Evolutionary conservation across 1,284 basidiomycete species (phyloP).

Genomic region (Ganoderma sp.): DNA sequence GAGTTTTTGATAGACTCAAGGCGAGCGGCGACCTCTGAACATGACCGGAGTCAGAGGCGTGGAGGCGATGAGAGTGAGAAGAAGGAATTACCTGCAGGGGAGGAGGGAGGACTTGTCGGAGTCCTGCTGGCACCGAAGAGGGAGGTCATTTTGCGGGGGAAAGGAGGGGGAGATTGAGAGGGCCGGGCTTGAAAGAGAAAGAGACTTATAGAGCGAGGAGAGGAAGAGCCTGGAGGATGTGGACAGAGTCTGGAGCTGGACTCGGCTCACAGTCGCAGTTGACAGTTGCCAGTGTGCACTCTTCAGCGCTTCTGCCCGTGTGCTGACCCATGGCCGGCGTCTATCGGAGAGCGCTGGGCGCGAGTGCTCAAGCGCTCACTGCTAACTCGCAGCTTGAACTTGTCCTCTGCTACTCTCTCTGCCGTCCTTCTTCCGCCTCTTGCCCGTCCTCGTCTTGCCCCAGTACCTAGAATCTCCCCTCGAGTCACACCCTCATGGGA

Average conservation of each 20-base stretch:
- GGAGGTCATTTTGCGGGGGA: conserved; percentile 22
- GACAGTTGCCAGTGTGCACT: no score
- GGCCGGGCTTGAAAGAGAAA: neutral
- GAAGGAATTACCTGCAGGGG: conserved; percentile 43
- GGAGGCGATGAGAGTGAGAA: neutral
- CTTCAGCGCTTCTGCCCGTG: no score
- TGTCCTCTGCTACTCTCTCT: no score
- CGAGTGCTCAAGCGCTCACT: no score
- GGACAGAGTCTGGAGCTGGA: no score
- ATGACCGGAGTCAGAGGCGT: neutral
- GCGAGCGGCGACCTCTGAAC: conserved; percentile 58
- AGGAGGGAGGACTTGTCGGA: conserved; percentile 33
- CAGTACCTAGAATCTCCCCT: neutral
- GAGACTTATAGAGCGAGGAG: neutral
- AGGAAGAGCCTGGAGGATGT: no score
- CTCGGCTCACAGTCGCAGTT: no score
- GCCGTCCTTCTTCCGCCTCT: no score
- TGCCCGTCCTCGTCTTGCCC: no score
- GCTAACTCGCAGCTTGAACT: no score
- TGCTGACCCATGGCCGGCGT: no score
- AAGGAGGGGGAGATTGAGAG: neutral
- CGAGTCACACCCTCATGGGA: conserved; percentile 55
- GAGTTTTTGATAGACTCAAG: conserved; percentile 77
- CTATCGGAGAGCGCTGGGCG: no score
- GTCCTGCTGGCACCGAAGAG: conserved; percentile 25